phyloP scores from a whole-genome alignment of 2,329 filamentous ascomycete species.

The Davidsoniella eucalypti region DNA sequence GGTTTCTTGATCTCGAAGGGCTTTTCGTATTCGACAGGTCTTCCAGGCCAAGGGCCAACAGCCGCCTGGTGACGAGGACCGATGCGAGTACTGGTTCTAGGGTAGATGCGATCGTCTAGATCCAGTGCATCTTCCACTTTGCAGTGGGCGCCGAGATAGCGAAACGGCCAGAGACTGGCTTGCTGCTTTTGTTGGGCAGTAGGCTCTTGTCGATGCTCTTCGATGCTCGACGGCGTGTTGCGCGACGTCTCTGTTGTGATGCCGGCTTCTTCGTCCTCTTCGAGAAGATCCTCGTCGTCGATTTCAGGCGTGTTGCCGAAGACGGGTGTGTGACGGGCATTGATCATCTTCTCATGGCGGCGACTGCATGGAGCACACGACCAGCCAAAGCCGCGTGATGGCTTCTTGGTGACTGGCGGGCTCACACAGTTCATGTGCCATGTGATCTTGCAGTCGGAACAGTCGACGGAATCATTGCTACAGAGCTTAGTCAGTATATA shows the following conservation, averaged over 20 bases:
- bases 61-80: slow-evolving; percentile 84
- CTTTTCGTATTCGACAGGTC: slow-evolving; percentile 79
- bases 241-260: slow-evolving; percentile 34
- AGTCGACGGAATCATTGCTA: slow-evolving; percentile 90
- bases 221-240: slow-evolving; percentile 24
- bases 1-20: slow-evolving; percentile 71
- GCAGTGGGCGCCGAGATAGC: slow-evolving; percentile 90
- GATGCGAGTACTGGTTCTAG: slow-evolving; percentile 79
- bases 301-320: slow-evolving; percentile 44
- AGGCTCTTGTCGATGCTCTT: slow-evolving; percentile 35
- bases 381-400: slow-evolving; percentile 94
- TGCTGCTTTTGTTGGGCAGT: slow-evolving; percentile 84
- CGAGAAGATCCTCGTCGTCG: slow-evolving; percentile 48
- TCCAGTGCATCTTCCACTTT: slow-evolving; percentile 89
- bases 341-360: slow-evolving; percentile 83
- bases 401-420: slow-evolving; percentile 84
- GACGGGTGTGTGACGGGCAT: slow-evolving; percentile 67
- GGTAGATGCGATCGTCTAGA: slow-evolving; percentile 95
- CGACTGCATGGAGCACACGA: slow-evolving; percentile 91
- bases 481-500: slow-evolving; percentile 11
- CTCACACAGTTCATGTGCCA: slow-evolving; percentile 98
- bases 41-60: slow-evolving; percentile 70
- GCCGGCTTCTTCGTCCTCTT: slow-evolving; percentile 56
- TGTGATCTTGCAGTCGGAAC: slow-evolving; percentile 82
- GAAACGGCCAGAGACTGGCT: slow-evolving; percentile 88